Conservation (phyloP, 108 stramenopile species). For the Ochromonas danica region DNA sequence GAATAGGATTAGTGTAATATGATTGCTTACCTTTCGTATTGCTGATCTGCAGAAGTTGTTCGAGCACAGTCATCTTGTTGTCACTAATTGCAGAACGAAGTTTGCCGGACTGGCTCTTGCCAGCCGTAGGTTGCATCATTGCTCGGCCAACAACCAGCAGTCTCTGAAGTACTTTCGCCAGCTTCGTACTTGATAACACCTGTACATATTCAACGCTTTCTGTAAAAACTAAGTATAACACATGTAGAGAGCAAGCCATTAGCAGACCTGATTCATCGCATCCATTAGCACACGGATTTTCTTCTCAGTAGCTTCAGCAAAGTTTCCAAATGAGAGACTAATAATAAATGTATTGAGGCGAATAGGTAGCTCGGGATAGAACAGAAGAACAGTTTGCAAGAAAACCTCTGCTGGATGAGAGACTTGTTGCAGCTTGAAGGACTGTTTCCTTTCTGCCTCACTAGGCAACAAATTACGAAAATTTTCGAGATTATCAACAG, state of each 20-base stretch:
- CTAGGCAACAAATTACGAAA: neutral
- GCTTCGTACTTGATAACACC: neutral
- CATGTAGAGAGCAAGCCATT: no score
- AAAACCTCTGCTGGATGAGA: constrained; percentile 11
- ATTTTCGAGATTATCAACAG: constrained; percentile 1
- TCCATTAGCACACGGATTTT: neutral
- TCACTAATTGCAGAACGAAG: neutral
- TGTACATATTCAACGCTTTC: no score
- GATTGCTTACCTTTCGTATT: constrained; percentile 25
- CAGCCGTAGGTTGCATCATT: neutral
- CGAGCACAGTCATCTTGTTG: neutral
- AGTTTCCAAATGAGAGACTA: neutral
- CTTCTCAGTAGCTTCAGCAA: neutral
- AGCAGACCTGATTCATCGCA: neutral
- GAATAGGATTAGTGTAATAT: no score
- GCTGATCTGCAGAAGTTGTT: neutral
- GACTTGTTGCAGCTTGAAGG: neutral
- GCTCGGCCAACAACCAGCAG: neutral
- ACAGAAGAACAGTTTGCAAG: neutral
- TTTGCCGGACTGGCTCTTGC: neutral
- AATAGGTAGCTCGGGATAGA: constrained; percentile 9
- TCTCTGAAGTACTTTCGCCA: constrained; percentile 1
- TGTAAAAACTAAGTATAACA: no score
- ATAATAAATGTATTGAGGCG: neutral
- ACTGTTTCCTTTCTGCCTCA: neutral